phyloP scores from a whole-genome alignment of 202 grass and related monocot genomes.

The Zizania palustris region DNA sequence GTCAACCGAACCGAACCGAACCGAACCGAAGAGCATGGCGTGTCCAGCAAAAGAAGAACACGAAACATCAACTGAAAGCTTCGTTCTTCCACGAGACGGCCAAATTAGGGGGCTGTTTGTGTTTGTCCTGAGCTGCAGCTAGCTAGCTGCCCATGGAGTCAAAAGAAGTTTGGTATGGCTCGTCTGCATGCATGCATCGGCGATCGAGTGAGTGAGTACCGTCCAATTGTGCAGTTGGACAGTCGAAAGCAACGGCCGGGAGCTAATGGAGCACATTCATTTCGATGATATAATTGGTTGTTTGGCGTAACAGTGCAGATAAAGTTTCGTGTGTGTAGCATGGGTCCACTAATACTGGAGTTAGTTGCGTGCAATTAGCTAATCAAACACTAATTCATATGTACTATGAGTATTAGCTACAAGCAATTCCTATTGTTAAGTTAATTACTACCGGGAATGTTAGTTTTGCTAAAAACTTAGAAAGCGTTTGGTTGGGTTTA shows the following conservation, averaged over 20 bases:
- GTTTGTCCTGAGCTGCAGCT: conserved; percentile 39
- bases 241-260: conserved; percentile 1
- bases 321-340: not conserved
- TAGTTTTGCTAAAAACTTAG: too few relatives aligned
- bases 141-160: conserved; percentile 35
- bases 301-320: not conserved
- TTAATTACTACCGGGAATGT: too few relatives aligned
- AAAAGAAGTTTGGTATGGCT: conserved; percentile 45
- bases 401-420: too few relatives aligned
- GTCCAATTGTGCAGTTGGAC: conserved; percentile 27
- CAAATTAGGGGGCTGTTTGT: conserved; percentile 42
- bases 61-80: conserved; percentile 35
- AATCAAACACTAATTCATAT: not conserved
- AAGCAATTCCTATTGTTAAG: too few relatives aligned
- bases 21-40: too few relatives aligned
- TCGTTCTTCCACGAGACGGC: conserved; percentile 24
- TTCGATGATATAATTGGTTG: not conserved
- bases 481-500: too few relatives aligned
- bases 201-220: conserved; percentile 19
- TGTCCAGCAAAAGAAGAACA: conserved; percentile 21
- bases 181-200: conserved; percentile 16
- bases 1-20: conserved; percentile 10
- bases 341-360: not conserved
- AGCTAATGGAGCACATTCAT: conserved; percentile 19
- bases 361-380: not conserved